Evolutionary conservation across 2,329 filamentous ascomycete species (phyloP).

Genomic region (Alternaria triticimaculans): DNA sequence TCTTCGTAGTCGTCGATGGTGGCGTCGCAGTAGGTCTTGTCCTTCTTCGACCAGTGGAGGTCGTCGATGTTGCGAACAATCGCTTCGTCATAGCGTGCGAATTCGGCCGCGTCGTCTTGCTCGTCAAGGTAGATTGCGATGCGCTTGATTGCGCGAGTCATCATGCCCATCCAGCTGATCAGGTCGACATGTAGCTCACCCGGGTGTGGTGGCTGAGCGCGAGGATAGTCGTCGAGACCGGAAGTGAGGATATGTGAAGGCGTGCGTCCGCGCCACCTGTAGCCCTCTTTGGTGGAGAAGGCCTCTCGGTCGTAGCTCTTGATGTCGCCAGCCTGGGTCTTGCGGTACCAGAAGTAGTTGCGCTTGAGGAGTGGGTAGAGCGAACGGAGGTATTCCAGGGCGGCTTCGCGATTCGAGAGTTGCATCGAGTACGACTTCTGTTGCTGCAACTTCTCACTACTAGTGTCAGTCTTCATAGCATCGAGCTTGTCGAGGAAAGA

Average conservation of each 20-base stretch:
- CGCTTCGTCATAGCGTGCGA: slow-evolving; percentile 73
- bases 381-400: slow-evolving; percentile 73
- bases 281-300: slow-evolving; percentile 88
- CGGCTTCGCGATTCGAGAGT: slow-evolving; percentile 70
- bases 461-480: slow-evolving; percentile 46
- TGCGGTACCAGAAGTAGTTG: slow-evolving; percentile 94
- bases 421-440: slow-evolving; percentile 65
- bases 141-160: slow-evolving; percentile 83
- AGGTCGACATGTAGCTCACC: slow-evolving; percentile 95
- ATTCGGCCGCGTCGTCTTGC: slow-evolving; percentile 75
- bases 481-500: slow-evolving; percentile 81
- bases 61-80: slow-evolving; percentile 89
- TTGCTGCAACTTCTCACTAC: slow-evolving; percentile 43
- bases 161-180: slow-evolving; percentile 96
- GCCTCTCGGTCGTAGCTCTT: slow-evolving; percentile 90
- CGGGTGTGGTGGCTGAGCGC: slow-evolving; percentile 89
- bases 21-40: slow-evolving; percentile 89
- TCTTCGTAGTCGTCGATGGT: slow-evolving; percentile 97
- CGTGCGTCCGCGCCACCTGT: slow-evolving; percentile 92
- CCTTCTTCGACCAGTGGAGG: slow-evolving; percentile 86
- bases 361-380: slow-evolving; percentile 87
- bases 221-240: slow-evolving; percentile 94
- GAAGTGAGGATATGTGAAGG: slow-evolving; percentile 88
- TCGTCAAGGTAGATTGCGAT: slow-evolving; percentile 79
- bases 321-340: slow-evolving; percentile 87